A percentile compares a stretch with the other conserved stretches of the same genome.
Conservation (phyloP, 306 rosid species). For the Vicia villosa region DNA sequence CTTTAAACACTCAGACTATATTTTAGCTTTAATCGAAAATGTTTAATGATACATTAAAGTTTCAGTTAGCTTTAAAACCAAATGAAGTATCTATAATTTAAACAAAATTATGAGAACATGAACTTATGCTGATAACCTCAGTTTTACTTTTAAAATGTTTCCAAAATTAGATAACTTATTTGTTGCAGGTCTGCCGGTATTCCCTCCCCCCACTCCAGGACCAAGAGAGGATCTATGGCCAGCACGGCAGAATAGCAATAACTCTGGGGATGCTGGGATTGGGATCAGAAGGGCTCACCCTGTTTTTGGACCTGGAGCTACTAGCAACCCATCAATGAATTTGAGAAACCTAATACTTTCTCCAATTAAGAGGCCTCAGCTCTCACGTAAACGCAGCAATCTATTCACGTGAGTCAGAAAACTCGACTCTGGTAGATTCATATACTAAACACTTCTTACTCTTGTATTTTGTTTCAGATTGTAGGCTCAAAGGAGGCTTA, state of each 20-base stretch:
- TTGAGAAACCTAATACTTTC: conserved; percentile 84
- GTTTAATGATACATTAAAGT: background rate
- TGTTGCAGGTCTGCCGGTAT: conserved; percentile 76
- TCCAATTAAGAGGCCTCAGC: conserved; percentile 96
- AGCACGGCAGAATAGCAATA: conserved; percentile 83
- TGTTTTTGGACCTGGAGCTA: conserved; percentile 59
- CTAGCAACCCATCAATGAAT: conserved; percentile 77
- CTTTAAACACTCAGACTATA: conserved; percentile 19
- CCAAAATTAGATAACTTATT: conserved; percentile 85
- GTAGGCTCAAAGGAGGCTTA: conserved; percentile 49
- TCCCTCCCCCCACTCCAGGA: conserved; percentile 96
- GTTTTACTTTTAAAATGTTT: conserved; percentile 53
- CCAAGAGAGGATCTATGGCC: conserved; percentile 97
- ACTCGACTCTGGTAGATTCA: conserved; percentile 9
- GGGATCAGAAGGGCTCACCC: conserved; percentile 74
- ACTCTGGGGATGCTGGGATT: conserved; percentile 70
- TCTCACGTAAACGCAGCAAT: conserved; percentile 81
- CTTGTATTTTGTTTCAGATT: conserved; percentile 59
- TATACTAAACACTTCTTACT: conserved; percentile 18
- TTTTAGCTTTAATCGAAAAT: conserved; percentile 11
- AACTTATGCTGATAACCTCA: conserved; percentile 26
- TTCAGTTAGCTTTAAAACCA: conserved; percentile 20
- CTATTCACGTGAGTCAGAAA: conserved; percentile 69
- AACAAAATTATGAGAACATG: background rate
- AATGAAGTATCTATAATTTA: conserved; percentile 4